These are phyloP conservation scores for Pseudoneurospora amorphoporcata DNA, from an alignment of 495 filamentous ascomycete species.

Conservation along the genomic window DNA sequence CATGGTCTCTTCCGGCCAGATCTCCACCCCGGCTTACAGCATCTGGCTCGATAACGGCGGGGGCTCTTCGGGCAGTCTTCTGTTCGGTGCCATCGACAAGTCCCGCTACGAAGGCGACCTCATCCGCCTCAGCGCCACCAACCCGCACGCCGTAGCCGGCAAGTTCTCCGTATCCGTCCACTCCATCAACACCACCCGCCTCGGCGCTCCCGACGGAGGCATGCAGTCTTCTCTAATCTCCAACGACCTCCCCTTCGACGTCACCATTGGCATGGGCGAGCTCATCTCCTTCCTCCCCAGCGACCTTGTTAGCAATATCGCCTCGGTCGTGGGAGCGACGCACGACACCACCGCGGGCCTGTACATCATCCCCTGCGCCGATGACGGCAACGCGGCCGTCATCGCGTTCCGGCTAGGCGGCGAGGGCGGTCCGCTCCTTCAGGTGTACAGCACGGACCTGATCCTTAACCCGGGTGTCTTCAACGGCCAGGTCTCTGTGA, in stretches of 20 bases:
- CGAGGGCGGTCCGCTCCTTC: constrained; percentile 42
- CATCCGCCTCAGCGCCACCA: constrained; percentile 41
- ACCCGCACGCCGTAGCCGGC: constrained; percentile 23
- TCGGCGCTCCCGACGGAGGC: constrained; percentile 12
- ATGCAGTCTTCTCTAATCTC: constrained; percentile 32
- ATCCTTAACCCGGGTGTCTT: constrained; percentile 35
- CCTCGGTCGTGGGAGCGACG: constrained; percentile 45
- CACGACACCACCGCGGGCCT: constrained; percentile 30
- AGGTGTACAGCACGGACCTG: constrained; percentile 55
- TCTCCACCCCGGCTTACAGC: constrained; percentile 66
- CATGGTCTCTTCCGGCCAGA: constrained; percentile 52
- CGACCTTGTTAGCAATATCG: constrained; percentile 44
- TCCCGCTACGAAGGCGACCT: constrained; percentile 60
- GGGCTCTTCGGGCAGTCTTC: constrained; percentile 54
- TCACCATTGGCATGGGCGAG: constrained; percentile 45
- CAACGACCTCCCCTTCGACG: constrained; percentile 55
- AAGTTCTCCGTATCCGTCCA: constrained; percentile 60
- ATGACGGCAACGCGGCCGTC: constrained; percentile 20
- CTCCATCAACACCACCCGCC: constrained; percentile 11
- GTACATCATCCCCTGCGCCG: constrained; percentile 57
- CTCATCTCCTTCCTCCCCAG: constrained; percentile 67
- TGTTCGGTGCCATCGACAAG: constrained; percentile 77
- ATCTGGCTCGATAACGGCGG: constrained; percentile 65
- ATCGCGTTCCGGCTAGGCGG: constrained; percentile 46
- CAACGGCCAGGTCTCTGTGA: constrained; percentile 22